Conservation (phyloP, 2,329 filamentous ascomycete species). For the Aspergillus pseudoterreus region DNA sequence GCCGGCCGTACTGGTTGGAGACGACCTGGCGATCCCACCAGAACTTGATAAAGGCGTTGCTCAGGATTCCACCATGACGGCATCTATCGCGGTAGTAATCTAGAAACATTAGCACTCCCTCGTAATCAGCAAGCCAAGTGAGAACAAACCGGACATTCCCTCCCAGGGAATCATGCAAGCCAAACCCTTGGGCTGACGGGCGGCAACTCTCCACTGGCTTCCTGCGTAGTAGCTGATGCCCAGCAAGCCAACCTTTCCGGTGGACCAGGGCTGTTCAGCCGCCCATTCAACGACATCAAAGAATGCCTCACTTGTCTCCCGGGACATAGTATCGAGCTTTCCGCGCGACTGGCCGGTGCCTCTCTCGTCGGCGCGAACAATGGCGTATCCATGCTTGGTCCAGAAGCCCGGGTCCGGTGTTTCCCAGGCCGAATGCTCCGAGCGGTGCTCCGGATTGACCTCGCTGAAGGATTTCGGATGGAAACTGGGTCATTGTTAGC, state of each 20-base stretch:
- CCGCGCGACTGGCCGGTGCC: constrained; percentile 52
- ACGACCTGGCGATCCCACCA: constrained; percentile 68
- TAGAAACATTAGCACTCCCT: not conserved
- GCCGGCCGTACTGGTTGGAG: constrained; percentile 64
- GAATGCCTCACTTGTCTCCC: constrained; percentile 50
- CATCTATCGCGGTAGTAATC: constrained; percentile 58
- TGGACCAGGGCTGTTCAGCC: constrained; percentile 48
- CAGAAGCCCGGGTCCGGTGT: constrained; percentile 57
- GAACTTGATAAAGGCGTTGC: constrained; percentile 56
- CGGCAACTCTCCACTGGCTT: constrained; percentile 54
- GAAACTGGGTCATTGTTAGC: constrained; percentile 37
- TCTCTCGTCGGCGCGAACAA: constrained; percentile 54
- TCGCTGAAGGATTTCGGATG: constrained; percentile 50
- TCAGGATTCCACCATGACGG: constrained; percentile 60
- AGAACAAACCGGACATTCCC: constrained; percentile 41
- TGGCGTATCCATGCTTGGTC: constrained; percentile 53
- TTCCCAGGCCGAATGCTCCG: constrained; percentile 56
- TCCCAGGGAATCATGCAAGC: constrained; percentile 54
- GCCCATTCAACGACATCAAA: constrained; percentile 53
- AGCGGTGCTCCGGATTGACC: constrained; percentile 53
- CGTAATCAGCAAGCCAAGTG: not conserved
- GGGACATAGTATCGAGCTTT: constrained; percentile 52
- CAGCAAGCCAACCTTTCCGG: constrained; percentile 49
- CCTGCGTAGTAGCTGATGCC: constrained; percentile 53
- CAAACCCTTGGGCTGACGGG: constrained; percentile 49